A percentile compares a stretch with the other conserved stretches of the same genome.
Conservation (phyloP, 345 rosid genomes). For the Arabis alpina region DNA sequence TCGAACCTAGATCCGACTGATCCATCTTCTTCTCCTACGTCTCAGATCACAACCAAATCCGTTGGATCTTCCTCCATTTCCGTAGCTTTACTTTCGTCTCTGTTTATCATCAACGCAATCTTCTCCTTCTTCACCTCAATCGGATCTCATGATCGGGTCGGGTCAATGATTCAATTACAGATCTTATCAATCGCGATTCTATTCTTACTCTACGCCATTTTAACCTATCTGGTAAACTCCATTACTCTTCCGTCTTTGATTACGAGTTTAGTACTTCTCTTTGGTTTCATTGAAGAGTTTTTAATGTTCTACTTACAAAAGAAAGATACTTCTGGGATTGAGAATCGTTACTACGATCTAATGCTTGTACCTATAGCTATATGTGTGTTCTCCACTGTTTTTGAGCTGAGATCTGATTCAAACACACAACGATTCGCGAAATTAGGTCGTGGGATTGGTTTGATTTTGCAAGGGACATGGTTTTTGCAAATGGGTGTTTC, state of each 20-base stretch:
- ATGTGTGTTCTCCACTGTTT: slow-evolving; percentile 62
- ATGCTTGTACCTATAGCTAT: slow-evolving; percentile 76
- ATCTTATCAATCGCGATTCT: slow-evolving; percentile 57
- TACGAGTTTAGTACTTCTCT: slow-evolving; percentile 61
- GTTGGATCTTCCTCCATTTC: slow-evolving; percentile 25
- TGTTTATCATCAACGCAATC: slow-evolving; percentile 58
- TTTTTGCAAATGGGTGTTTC: slow-evolving; percentile 88
- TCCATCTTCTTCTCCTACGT: slow-evolving; percentile 43
- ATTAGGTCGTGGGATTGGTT: slow-evolving; percentile 69
- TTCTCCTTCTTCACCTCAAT: slow-evolving; percentile 61
- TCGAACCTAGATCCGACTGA: slow-evolving; percentile 35
- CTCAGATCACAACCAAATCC: slow-evolving; percentile 40
- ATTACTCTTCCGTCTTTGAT: slow-evolving; percentile 53
- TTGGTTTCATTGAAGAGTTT: slow-evolving; percentile 85
- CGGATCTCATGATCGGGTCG: slow-evolving; percentile 60
- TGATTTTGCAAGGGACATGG: slow-evolving; percentile 88
- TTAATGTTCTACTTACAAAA: slow-evolving; percentile 73
- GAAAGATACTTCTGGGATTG: slow-evolving; percentile 68
- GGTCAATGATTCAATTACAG: slow-evolving; percentile 73
- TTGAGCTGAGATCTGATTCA: slow-evolving; percentile 49
- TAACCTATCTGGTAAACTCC: slow-evolving; percentile 49
- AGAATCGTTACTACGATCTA: slow-evolving; percentile 82
- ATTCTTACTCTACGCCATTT: slow-evolving; percentile 64
- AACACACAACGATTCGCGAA: slow-evolving; percentile 43
- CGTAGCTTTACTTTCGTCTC: slow-evolving; percentile 52